Conservation (phyloP, 495 filamentous ascomycete genomes). For the Penicillium psychrofluorescens region DNA sequence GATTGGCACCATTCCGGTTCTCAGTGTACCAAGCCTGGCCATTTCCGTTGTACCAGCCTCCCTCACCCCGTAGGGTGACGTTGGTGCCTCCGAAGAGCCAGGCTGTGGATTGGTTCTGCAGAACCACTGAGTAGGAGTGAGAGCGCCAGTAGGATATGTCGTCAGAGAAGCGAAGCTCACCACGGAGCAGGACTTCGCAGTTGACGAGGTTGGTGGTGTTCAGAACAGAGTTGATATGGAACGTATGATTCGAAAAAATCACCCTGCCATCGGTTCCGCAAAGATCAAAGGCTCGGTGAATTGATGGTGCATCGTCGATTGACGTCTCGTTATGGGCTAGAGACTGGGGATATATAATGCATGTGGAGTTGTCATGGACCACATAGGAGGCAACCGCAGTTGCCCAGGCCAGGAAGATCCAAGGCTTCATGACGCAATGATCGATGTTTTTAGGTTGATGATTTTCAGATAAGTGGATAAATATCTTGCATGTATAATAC, state of each 20-base stretch:
- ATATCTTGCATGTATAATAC: too few relatives aligned
- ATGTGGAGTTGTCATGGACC: constrained; percentile 3
- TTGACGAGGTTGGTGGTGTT: constrained; percentile 39
- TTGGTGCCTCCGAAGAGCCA: constrained; percentile 40
- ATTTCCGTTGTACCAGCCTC: constrained; percentile 41
- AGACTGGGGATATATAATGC: constrained; percentile 13
- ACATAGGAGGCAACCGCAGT: constrained; percentile 5
- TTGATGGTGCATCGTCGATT: constrained; percentile 33
- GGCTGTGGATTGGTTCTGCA: constrained; percentile 42
- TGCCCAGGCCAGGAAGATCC: constrained; percentile 1
- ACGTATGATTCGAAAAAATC: constrained; percentile 29
- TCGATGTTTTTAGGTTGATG: too few relatives aligned
- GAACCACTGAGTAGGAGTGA: constrained; percentile 32
- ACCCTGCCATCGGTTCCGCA: constrained; percentile 32
- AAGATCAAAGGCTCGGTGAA: constrained; percentile 31
- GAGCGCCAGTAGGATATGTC: constrained; percentile 40
- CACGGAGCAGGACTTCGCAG: constrained; percentile 28
- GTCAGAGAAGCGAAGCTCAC: constrained; percentile 29
- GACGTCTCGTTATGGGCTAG: constrained; percentile 7
- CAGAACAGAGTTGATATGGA: constrained; percentile 33
- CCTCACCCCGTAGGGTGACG: constrained; percentile 24
- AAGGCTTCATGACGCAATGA: too few relatives aligned
- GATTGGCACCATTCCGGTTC: constrained; percentile 26
- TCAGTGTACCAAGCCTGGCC: constrained; percentile 39
- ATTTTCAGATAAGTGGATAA: too few relatives aligned